Base-by-base conservation (phyloP, 2,329 filamentous ascomycete species). In the Penicillium palitans region DNA sequence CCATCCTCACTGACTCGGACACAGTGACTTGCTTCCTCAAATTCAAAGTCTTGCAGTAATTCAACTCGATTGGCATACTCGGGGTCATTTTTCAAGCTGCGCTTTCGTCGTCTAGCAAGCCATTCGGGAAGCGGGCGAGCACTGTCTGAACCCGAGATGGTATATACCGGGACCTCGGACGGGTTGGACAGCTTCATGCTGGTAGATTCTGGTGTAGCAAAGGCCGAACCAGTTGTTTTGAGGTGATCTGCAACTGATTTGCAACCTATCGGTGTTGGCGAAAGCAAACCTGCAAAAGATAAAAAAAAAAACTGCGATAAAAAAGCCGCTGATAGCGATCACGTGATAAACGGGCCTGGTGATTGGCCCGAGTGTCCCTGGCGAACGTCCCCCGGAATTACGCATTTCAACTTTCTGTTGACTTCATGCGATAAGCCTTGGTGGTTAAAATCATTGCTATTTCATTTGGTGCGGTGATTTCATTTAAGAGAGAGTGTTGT, bases 1-100 rank as follows among this genome's bases (percentile, higher is more conserved):
- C 93, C 93, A 84, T 99, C 95, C 58, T 96, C 93, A 68, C 91
- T 96, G 62, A 95, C 86, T 50, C 91, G 86, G 62, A 99, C 86
- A 72, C 93, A 97, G 66, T 88, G 86, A 72, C 92, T 96, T 41
- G 96, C 93, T 77, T 96, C 93, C 70, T 97, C 93, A 70, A 99
- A 98, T 72, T 96, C 93, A 75, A 99, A 99, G 72, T 99, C 95
- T 71, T 99, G 95, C 39, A 99, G 84, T 57, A 99, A 82, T 76
- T 99, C 95, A 67, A 99, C 88, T 65, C 95, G 89, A 74, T 92
- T 96, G 63, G 93, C 89, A 77, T 93, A 98, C 72, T 97, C 93
- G 60, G 90, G 83, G 72, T 98, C 93, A 66, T 93, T 87, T 77
- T 98, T 98, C 67, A 97, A 80, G 72, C 90, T 96, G 73, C 90